Conservation (phyloP, 2,329 filamentous ascomycete genomes). For the Trichophyton benhamiae region DNA sequence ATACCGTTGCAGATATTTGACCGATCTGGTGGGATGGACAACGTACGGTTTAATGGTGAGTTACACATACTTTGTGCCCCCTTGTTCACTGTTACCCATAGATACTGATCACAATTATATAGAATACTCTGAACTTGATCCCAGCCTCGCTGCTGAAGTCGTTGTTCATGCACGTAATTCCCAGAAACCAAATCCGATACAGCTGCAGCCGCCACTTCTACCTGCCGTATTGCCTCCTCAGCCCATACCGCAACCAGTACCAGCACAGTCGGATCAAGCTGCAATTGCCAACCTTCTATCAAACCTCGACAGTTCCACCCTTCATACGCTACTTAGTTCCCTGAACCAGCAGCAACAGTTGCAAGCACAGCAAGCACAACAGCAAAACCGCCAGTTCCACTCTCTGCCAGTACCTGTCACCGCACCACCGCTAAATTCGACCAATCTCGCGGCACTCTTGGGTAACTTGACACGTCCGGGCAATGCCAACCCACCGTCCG, state of each 20-base stretch:
- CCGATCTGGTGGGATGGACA: conserved; percentile 58
- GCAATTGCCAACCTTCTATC: conserved; percentile 55
- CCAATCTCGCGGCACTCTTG: conserved; percentile 20
- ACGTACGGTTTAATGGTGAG: conserved; percentile 63
- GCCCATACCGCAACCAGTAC: background rate
- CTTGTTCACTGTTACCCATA: conserved; percentile 3
- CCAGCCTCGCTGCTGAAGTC: conserved; percentile 65
- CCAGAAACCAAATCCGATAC: conserved; percentile 23
- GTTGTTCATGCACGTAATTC: conserved; percentile 47
- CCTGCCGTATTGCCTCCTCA: conserved; percentile 10
- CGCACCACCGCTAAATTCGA: conserved; percentile 6
- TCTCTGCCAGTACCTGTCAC: conserved; percentile 19
- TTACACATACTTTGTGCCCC: conserved; percentile 4
- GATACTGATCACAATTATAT: conserved; percentile 14
- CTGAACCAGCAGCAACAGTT: conserved; percentile 25
- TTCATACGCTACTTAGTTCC: conserved; percentile 58
- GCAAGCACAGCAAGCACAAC: background rate
- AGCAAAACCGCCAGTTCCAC: conserved; percentile 22
- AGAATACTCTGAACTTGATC: conserved; percentile 76
- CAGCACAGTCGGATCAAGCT: conserved; percentile 22
- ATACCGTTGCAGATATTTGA: conserved; percentile 80
- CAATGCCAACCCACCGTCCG: conserved; percentile 5
- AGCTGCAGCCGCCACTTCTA: conserved; percentile 22
- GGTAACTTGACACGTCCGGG: conserved; percentile 8
- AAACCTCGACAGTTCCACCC: conserved; percentile 53